Evolutionary conservation across 352 stramenopile species (phyloP).

Genomic region (Pythium angustatum): DNA sequence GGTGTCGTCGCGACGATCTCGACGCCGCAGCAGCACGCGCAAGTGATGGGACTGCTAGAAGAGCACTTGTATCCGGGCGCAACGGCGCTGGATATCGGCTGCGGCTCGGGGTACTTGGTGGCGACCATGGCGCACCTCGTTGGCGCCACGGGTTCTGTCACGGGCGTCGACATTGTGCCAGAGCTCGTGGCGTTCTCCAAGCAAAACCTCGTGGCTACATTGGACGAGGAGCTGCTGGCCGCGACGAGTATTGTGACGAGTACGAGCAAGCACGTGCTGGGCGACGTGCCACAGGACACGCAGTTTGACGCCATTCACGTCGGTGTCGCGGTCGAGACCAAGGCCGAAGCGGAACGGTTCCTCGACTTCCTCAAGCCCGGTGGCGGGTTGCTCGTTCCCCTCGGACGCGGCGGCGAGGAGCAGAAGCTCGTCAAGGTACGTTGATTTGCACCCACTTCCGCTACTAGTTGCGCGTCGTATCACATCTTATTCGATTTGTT

Average conservation of each 20-base stretch:
- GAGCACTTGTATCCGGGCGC: constrained; percentile 64
- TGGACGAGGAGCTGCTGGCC: constrained; percentile 40
- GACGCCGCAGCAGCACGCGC: constrained; percentile 83
- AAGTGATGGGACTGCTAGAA: constrained; percentile 71
- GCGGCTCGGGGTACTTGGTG: constrained; percentile 79
- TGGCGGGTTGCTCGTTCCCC: constrained; percentile 65
- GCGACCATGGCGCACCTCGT: constrained; percentile 79
- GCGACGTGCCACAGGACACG: constrained; percentile 31
- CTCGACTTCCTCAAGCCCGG: constrained; percentile 68
- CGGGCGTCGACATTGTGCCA: constrained; percentile 77
- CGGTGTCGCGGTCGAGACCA: constrained; percentile 76
- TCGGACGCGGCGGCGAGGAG: constrained; percentile 57
- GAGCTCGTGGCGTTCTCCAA: constrained; percentile 70
- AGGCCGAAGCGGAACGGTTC: constrained; percentile 69
- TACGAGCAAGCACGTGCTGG: constrained; percentile 42
- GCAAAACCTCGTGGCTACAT: constrained; percentile 52
- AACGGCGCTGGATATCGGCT: constrained; percentile 70
- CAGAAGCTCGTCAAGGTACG: constrained; percentile 83
- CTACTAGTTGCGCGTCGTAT: too few species aligned
- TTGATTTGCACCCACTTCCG: too few species aligned
- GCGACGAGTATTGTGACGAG: constrained; percentile 52
- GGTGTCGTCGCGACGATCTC: constrained; percentile 81
- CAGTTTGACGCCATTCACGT: constrained; percentile 82
- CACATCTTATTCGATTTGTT: too few species aligned
- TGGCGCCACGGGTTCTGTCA: constrained; percentile 50